These are phyloP conservation scores for Chaetomiaceae sp. DNA, from an alignment of 2,329 filamentous ascomycete species.

Conservation along the genomic window DNA sequence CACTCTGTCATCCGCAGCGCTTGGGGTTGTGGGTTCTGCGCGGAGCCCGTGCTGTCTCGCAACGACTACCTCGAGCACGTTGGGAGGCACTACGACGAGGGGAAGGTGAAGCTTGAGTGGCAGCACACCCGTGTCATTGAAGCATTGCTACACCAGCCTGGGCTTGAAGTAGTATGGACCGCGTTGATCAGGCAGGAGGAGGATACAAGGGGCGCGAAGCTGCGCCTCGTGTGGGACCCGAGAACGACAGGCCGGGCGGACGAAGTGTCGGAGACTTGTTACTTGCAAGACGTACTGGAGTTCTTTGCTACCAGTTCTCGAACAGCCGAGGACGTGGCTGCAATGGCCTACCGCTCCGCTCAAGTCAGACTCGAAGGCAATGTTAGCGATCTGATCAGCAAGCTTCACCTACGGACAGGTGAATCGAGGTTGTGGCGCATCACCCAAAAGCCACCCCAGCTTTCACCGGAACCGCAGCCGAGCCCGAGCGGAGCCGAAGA, in stretches of 20 bases:
- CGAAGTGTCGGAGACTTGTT: not conserved
- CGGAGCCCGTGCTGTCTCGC: constrained; percentile 6
- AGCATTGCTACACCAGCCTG: constrained; percentile 19
- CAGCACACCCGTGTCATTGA: constrained; percentile 21
- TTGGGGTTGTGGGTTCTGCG: constrained; percentile 24
- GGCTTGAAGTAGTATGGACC: constrained; percentile 15
- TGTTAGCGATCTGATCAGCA: constrained; percentile 11
- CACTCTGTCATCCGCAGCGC: constrained; percentile 5
- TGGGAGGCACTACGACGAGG: constrained; percentile 19
- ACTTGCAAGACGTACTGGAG: constrained; percentile 19
- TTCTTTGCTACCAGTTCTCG: constrained; percentile 10
- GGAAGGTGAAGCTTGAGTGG: constrained; percentile 15
- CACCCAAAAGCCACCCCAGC: not conserved
- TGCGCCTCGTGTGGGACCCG: constrained; percentile 18
- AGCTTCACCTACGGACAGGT: not conserved
- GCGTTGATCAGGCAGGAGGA: constrained; percentile 15
- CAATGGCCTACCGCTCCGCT: constrained; percentile 10
- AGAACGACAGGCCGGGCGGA: constrained; percentile 6
- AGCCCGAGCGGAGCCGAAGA: not conserved
- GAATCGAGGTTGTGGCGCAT: not conserved
- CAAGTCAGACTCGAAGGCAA: constrained; percentile 8
- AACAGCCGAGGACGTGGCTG: constrained; percentile 4
- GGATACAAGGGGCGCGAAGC: constrained; percentile 6
- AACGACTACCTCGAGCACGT: constrained; percentile 25
- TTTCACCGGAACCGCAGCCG: not conserved